phyloP scores from a whole-genome alignment of 1,284 basidiomycete species.

The Apiotrichum domesticum region DNA sequence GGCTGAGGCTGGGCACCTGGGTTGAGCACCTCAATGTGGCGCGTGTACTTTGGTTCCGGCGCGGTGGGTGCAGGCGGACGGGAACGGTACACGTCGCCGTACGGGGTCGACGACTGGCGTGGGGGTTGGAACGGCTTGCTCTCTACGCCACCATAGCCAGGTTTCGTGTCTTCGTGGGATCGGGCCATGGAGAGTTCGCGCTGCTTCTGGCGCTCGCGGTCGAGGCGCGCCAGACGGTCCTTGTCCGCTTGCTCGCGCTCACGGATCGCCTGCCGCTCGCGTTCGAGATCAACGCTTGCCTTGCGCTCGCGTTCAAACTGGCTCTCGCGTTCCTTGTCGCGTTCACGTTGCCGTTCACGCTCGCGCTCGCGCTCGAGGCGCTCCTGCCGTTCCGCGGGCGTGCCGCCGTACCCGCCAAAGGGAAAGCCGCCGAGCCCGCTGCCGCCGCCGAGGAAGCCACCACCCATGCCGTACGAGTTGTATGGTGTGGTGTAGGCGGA shows the following conservation, averaged over 20 bases:
- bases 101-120: constrained; percentile 15
- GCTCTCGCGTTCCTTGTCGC: constrained; percentile 3
- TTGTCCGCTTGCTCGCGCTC: constrained; percentile 1
- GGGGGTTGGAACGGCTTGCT: constrained; percentile 21
- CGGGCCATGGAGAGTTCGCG: constrained; percentile 6
- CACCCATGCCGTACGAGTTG: constrained; percentile 13
- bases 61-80: neutral
- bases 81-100: constrained; percentile 15
- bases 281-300: neutral
- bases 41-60: constrained; percentile 20
- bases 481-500: constrained; percentile 17
- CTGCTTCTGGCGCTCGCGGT: constrained; percentile 8
- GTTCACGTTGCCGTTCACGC: constrained; percentile 5
- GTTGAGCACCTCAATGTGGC: constrained; percentile 36
- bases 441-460: neutral
- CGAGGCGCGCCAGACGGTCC: constrained; percentile 5
- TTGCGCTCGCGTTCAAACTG: constrained; percentile 8
- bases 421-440: constrained; percentile 4
- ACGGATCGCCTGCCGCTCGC: neutral
- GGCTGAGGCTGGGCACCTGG: constrained; percentile 16
- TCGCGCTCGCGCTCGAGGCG: constrained; percentile 5
- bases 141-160: constrained; percentile 5
- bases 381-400: neutral
- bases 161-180: constrained; percentile 2
- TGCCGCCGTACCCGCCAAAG: constrained; percentile 3